phyloP scores from a whole-genome alignment of 768 basidiomycete genomes.

The Gloeopeniophorella convolvens region DNA sequence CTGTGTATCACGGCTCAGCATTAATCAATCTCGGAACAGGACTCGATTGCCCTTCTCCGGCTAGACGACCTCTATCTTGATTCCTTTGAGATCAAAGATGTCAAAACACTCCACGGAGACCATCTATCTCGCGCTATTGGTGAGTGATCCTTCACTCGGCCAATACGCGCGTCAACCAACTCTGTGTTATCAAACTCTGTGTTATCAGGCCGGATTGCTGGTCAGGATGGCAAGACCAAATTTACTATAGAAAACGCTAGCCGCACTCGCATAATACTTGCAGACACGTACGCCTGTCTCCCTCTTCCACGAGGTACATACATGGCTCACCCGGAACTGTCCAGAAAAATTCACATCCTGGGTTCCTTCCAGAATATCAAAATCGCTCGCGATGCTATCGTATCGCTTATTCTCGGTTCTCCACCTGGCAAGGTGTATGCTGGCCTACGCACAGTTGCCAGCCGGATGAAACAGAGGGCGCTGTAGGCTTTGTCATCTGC shows the following conservation, averaged over 20 bases:
- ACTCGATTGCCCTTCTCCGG: slow-evolving; percentile 90
- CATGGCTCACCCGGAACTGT: slow-evolving; percentile 8
- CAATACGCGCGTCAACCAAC: no score
- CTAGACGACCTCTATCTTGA: slow-evolving; percentile 97
- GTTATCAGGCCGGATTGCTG: slow-evolving; percentile 83
- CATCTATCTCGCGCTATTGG: slow-evolving; percentile 98
- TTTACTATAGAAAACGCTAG: slow-evolving; percentile 98
- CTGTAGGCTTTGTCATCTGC: slow-evolving; percentile 36
- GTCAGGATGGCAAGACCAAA: slow-evolving; percentile 97
- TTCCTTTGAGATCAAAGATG: slow-evolving; percentile 98
- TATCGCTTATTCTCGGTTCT: slow-evolving; percentile 90
- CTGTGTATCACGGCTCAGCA: background rate
- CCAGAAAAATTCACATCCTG: slow-evolving; percentile 95
- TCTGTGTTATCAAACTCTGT: no score
- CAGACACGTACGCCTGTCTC: slow-evolving; percentile 73
- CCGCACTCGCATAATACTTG: slow-evolving; percentile 95
- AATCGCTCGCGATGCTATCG: slow-evolving; percentile 92
- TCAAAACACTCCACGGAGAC: slow-evolving; percentile 96
- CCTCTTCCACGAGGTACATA: slow-evolving; percentile 11
- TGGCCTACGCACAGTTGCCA: slow-evolving; percentile 83
- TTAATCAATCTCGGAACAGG: slow-evolving; percentile 40
- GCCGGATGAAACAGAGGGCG: slow-evolving; percentile 89
- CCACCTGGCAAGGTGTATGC: slow-evolving; percentile 95
- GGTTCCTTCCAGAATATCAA: slow-evolving; percentile 99
- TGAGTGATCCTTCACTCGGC: no score